phyloP scores from a whole-genome alignment of 768 basidiomycete species.

The Psilocybe cubensis region DNA sequence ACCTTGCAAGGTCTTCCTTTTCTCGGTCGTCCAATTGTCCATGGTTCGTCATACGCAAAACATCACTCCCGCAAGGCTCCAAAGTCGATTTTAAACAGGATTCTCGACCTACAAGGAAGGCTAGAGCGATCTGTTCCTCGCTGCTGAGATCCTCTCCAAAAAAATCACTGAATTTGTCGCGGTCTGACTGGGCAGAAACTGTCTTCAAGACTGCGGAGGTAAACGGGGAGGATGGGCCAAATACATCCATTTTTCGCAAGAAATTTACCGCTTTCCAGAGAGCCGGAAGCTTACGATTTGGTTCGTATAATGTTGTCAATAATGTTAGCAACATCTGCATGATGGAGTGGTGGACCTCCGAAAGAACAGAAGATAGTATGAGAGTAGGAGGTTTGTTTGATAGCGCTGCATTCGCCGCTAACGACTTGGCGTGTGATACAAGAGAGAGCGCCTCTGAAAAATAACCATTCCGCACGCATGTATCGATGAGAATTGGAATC shows the following conservation, averaged over 20 bases:
- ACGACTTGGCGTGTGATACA: conserved; percentile 65
- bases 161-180: conserved; percentile 24
- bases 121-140: conserved; percentile 83
- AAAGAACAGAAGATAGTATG: conserved; percentile 62
- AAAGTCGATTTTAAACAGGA: conserved; percentile 63
- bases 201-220: conserved; percentile 23
- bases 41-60: conserved; percentile 36
- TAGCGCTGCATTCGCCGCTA: conserved; percentile 46
- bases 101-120: conserved; percentile 75
- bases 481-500: conserved; percentile 88
- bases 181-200: conserved; percentile 16
- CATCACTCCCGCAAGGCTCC: conserved; percentile 53
- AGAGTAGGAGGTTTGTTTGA: conserved; percentile 41
- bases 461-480: conserved; percentile 90
- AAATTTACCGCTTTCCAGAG: conserved; percentile 91
- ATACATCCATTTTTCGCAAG: conserved; percentile 79
- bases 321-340: conserved; percentile 80
- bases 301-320: conserved; percentile 77
- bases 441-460: conserved; percentile 92
- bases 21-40: conserved; percentile 57
- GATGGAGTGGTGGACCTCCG: conserved; percentile 70
- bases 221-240: conserved; percentile 39
- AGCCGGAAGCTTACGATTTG: conserved; percentile 81
- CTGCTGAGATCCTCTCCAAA: conserved; percentile 38
- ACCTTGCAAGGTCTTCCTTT: conserved; percentile 73